Evolutionary conservation across 1,284 basidiomycete genomes (phyloP), one percentile per base, ranked within the genome.

Genomic region (Athelia sp.): DNA sequence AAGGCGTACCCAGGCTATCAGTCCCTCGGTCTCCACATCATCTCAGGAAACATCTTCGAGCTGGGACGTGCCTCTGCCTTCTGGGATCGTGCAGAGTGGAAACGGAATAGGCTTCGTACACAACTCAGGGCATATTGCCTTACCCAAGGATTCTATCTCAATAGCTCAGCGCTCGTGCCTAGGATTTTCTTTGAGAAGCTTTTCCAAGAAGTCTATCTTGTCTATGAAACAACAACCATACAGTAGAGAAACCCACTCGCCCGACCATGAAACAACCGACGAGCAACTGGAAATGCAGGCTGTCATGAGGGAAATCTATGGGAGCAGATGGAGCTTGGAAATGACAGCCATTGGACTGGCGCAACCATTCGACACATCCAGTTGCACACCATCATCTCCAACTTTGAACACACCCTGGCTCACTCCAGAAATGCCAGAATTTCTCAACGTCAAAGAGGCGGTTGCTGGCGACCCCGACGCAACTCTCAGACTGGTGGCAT

Each of bases 41-140:
- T 19, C 35, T 22, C 40, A 36, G 26, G 48, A 32, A 24, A n/a
- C 46, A 29, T 31, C 48, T 44, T 22, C 44, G 49, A 23, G 35
- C 47, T 42, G 52, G 46, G 46, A 59, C 45, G 52, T 61, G 19
- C 60, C 70, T 44, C 60, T 80, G 4, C 78, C 78, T 0, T 60
- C 61, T 17, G 77, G 76, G 1, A 50, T 79, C 26, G 68, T 75
- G 59, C 74, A 77, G 50, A 76, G 78, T 42, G 79, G 79, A 15
- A 69, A 69, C 43, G 79, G 79, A 10, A 81, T 81, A 46, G 78
- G 78, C 2, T 81, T 76, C 57, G 76, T 69, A 21, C 73, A 69
- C 57, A 64, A 54, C 18, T 45, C 66, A 10, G 67, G 68, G n/a
- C 47, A 58, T 23, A 66, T 64, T 8, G 50, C 54, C 14, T 55